Base-by-base conservation (phyloP, 441 rosid species). In the Populus hybrid region DNA sequence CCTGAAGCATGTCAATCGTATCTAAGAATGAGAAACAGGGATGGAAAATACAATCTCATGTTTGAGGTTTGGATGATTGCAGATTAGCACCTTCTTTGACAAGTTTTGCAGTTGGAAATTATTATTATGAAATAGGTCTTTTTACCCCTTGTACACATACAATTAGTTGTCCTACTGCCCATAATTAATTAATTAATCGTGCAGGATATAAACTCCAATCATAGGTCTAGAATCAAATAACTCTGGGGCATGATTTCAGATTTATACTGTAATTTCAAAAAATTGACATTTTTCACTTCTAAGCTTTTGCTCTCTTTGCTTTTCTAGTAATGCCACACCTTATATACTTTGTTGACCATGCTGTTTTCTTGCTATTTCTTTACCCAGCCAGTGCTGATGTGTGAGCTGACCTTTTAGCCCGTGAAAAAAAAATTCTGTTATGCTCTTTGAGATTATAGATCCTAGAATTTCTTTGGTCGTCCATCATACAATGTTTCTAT, bases 1-100 rank as follows among this genome's bases (percentile, higher is more conserved):
- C 98, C 99, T 75, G 98, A 94, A 88, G 98, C 99, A 63, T 96
- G 99, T 67, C 99, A 93, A 79, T 96, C 99, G 8, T 92, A 96
- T 83, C 86, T 96, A 84, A 89, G 99, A 90, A 92, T 92, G 99
- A 91, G 99, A 86, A 96, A 96, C 83, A 90, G 97, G 73, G 99
- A 96, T 85, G 99, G 99, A 40, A 94, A 96, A 78, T 96, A 96
- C 85, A 93, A 88, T 90, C 98, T 93, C 81, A 96, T 94, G 98
- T 96, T 96, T 66, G 98, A 92, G 98, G 99, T 96, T 73, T 72
- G 85, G 40, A 12, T 82, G 74, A 61, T 81, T 70, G 73, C 80
- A 57, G 50, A 40, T 83, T 61, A 65, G 57, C 69, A 21, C 77
- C 70, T 80, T 72, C 67, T 72, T 10, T 40, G 78, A 75, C 23